These are phyloP conservation scores for Rhynchosporium agropyri DNA, from an alignment of 2,329 filamentous ascomycete genomes.

Conservation along the genomic window DNA sequence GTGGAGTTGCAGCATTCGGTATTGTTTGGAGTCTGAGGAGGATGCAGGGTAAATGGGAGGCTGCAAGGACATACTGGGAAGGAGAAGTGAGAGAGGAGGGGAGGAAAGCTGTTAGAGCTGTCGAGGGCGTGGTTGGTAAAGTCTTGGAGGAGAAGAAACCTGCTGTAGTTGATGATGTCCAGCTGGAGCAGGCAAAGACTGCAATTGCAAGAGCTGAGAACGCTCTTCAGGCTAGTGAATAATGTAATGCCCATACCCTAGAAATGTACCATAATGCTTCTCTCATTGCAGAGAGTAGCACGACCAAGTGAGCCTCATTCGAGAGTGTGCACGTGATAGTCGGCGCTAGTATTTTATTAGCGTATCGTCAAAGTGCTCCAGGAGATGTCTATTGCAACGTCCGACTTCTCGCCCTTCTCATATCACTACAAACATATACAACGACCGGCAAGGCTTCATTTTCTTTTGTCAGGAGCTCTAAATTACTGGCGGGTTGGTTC, in stretches of 20 bases:
- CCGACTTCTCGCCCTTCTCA: neutral
- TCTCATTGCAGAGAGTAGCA: neutral
- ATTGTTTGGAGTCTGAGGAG: constrained; percentile 60
- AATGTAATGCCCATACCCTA: constrained; percentile 24
- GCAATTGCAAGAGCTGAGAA: constrained; percentile 31
- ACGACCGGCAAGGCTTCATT: neutral
- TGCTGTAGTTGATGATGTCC: constrained; percentile 26
- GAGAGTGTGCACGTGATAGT: constrained; percentile 9
- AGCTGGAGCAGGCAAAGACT: constrained; percentile 33
- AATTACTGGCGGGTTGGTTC: constrained; percentile 15
- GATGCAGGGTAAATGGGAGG: constrained; percentile 66
- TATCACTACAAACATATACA: neutral
- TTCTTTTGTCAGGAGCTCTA: constrained; percentile 28
- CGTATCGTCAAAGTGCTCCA: neutral
- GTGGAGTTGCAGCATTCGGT: constrained; percentile 63
- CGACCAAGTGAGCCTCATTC: neutral
- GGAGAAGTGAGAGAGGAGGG: constrained; percentile 68
- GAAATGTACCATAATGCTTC: constrained; percentile 13
- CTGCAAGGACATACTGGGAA: constrained; percentile 63
- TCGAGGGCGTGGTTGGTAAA: constrained; percentile 55
- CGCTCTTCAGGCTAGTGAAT: constrained; percentile 31
- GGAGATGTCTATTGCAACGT: neutral
- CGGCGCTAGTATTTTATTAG: constrained; percentile 11
- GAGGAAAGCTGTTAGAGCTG: constrained; percentile 60
- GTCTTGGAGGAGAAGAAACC: constrained; percentile 45